phyloP scores from a whole-genome alignment of 139 green algal genomes.

The Auxenochlorella pyrenoidosa region DNA sequence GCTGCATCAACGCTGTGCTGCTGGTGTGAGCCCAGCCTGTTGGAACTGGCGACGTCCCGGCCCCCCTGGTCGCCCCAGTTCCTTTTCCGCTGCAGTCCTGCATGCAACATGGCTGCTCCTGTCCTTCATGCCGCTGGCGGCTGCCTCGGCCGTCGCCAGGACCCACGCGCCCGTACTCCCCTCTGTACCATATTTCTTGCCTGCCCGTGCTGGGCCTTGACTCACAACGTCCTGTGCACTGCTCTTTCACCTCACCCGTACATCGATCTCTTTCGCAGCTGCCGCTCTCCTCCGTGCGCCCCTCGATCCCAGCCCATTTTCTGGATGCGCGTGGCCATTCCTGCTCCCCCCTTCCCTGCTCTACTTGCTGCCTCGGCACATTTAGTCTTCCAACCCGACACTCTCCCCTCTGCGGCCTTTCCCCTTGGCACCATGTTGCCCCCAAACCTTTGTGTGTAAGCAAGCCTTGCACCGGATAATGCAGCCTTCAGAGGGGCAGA shows the following conservation, averaged over 20 bases:
- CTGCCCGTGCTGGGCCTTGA: too few relatives aligned
- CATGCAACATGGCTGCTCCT: slow-evolving; percentile 10
- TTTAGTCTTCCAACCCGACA: neutral
- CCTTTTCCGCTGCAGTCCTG: neutral
- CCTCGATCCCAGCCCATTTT: too few relatives aligned
- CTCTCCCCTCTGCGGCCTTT: neutral
- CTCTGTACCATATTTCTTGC: too few relatives aligned
- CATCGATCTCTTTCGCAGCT: neutral
- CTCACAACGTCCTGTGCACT: too few relatives aligned
- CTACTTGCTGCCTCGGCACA: too few relatives aligned
- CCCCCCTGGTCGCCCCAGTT: neutral
- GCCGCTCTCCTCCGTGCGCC: neutral
- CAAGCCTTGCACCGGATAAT: neutral
- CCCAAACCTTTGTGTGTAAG: neutral
- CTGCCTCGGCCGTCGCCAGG: too few relatives aligned
- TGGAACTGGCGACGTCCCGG: neutral
- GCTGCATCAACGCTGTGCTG: slow-evolving; percentile 98
- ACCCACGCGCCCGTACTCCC: too few relatives aligned
- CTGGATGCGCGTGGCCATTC: too few relatives aligned
- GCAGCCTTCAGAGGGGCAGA: neutral
- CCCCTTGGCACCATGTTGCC: neutral
- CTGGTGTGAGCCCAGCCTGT: slow-evolving; percentile 80
- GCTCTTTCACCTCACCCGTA: too few relatives aligned
- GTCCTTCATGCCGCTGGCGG: neutral
- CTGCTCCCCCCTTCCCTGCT: too few relatives aligned